Evolutionary conservation across 306 rosid species (phyloP), one percentile per base, ranked within the genome.

Genomic region (Cotoneaster glaucophyllus): DNA sequence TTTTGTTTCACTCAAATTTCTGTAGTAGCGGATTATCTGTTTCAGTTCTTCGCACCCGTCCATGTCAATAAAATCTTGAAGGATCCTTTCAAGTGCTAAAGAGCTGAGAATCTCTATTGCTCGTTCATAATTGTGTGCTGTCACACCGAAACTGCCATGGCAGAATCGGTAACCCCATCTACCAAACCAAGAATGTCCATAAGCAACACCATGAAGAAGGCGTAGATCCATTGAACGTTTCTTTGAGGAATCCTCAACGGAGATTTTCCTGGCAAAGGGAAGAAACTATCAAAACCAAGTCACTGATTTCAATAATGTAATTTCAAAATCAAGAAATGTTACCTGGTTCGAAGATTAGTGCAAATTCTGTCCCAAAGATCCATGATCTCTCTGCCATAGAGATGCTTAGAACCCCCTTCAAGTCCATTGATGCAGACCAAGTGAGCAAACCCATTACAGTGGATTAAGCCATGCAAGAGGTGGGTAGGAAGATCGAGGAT

Each of bases 161-260:
- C 82, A 81, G 58, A 94, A 91, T 48, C 72, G 80, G 73, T 94
- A 94, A 3, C 91, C 96, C 98, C 98, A 94, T 70, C 97, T 83
- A 24, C 97, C 97, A 34, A 93, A 93, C 98, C 98, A 93, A 19
- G 94, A 86, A 79, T 93, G 96, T 8, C 89, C 90, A 70, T 93
- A 91, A 17, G 98, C 96, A 41, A 93, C 90, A 59, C 98, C 98
- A 70, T 93, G 91, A 25, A 93, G 91, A 29, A 93, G 80, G 48
- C 98, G 89, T 58, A 94, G 96, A 73, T 91, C 94, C 97, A 94
- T 91, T 1, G 83, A 76, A 45, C 93, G 81, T 74, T 94, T 94
- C 86, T 87, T 84, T 18, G 95, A 87, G 15, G 76, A 26, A 85
- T 94, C 98, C 76, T 88, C 92, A 39, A 94, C 85, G 13, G 91